Evolutionary conservation across 129 eudicot genomes (phyloP), one percentile per base, ranked within the genome.

Genomic region (Centaurea solstitialis): DNA sequence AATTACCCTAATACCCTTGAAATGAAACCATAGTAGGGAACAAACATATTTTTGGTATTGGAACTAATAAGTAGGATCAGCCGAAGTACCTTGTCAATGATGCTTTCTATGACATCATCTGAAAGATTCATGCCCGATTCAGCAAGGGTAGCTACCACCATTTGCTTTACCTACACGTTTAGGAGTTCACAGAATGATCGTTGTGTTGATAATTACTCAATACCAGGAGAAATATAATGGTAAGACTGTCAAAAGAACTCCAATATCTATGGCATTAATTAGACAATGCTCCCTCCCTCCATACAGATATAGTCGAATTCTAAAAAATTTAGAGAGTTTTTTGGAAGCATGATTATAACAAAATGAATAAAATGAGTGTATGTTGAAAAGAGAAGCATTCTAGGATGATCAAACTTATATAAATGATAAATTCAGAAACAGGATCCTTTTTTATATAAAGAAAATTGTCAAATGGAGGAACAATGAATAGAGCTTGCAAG

Each of bases 111-210:
- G 59, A 92, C 96, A 53, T 89, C 93, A 43, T 94, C 98, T 69
- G 98, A 91, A 57, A 94, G 97, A 86, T 90, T 92, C 98, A 94
- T 92, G 37, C 97, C 97, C 39, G 98, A 90, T 76, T 92, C 98
- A 30, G 96, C 97, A 77, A 94, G 92, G 38, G 96, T 92, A 45
- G 97, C 98, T 50, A 94, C 97, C 23, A 94, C 97, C 98, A 94
- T 94, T 89, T 92, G 97, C 83, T 94, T 94, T 83, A 94, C 97
- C 98, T 94, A 81, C 78, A 76, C 39, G 69, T 38, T 8, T 37
- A 53, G 30, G 26, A 41, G 62, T 59, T 64, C 12, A 61, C 71
- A 21, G 24, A 70, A 22, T 57, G 4, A 73, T 70, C 41, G 35
- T 39, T 15, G 41, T 71, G 28, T 69, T 35, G 43, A 59, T 59